These are phyloP conservation scores for Neurospora africana DNA, from an alignment of 495 filamentous ascomycete genomes.

Conservation along the genomic window DNA sequence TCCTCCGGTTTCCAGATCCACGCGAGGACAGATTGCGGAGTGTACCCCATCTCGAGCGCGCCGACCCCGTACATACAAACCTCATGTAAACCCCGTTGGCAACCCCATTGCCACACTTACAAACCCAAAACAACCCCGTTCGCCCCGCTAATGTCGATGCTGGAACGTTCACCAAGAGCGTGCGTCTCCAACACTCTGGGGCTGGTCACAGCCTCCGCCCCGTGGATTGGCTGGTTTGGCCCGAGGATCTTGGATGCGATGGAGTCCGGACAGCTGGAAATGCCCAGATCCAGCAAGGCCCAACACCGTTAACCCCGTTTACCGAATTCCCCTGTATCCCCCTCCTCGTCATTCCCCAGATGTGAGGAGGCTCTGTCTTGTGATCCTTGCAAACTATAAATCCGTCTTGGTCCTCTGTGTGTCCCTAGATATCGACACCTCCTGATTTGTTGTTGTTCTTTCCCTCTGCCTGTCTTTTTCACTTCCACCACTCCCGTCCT, in stretches of 20 bases:
- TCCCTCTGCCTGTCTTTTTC: not conserved
- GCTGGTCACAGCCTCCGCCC: not conserved
- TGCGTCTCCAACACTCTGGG: not conserved
- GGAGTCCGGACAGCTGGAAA: slow-evolving; percentile 9
- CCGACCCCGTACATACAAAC: not conserved
- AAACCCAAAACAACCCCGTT: not conserved
- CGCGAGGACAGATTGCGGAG: not conserved
- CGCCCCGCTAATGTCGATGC: not conserved
- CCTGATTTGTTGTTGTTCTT: not conserved
- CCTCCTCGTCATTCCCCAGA: not conserved
- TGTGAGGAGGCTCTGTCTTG: not conserved
- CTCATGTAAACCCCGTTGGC: not conserved
- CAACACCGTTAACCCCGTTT: not conserved
- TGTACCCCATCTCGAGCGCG: not conserved
- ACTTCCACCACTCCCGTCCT: not conserved
- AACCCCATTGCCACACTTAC: not conserved
- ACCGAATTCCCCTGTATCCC: not conserved
- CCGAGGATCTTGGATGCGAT: slow-evolving; percentile 8
- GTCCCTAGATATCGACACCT: not conserved
- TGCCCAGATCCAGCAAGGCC: not conserved
- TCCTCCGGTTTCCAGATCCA: not conserved
- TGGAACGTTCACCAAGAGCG: not conserved
- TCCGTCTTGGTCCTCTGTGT: not conserved
- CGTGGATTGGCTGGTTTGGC: not conserved
- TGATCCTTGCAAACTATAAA: not conserved